Conservation (phyloP, 805 yeast species). For the Brettanomyces nanus region DNA sequence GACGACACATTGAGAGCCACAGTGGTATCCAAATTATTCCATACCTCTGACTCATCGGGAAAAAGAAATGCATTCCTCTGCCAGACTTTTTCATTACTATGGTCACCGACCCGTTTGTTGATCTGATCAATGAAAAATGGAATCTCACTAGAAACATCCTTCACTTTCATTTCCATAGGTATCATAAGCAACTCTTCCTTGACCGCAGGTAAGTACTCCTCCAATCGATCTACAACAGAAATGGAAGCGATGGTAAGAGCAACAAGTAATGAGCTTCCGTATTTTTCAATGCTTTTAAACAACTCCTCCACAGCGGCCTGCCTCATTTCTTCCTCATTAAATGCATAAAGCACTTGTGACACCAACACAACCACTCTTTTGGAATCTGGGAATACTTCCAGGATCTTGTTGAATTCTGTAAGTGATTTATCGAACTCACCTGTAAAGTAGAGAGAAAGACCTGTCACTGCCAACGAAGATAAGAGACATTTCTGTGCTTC, state of each 20-base stretch:
- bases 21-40: conserved; percentile 55
- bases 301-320: conserved; percentile 82
- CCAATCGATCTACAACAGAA: conserved; percentile 52
- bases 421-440: conserved; percentile 59
- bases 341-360: conserved; percentile 73
- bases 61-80: conserved; percentile 65
- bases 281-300: conserved; percentile 50
- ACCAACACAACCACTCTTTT: conserved; percentile 63
- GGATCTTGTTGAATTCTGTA: conserved; percentile 56
- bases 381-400: conserved; percentile 47
- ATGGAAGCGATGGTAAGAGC: conserved; percentile 77
- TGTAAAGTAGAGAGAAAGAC: conserved; percentile 59
- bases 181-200: conserved; percentile 55
- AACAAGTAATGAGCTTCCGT: conserved; percentile 60
- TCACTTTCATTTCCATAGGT: conserved; percentile 32
- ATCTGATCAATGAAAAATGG: conserved; percentile 54
- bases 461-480: conserved; percentile 64
- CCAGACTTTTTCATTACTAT: conserved; percentile 33
- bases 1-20: conserved; percentile 55
- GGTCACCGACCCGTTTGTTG: conserved; percentile 26
- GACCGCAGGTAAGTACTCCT: conserved; percentile 51
- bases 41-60: conserved; percentile 61
- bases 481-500: conserved; percentile 29
- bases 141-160: conserved; percentile 46
- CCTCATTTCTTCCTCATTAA: conserved; percentile 66